Base-by-base conservation (phyloP, 352 stramenopile genomes). In the Plasmopara halstedii region DNA sequence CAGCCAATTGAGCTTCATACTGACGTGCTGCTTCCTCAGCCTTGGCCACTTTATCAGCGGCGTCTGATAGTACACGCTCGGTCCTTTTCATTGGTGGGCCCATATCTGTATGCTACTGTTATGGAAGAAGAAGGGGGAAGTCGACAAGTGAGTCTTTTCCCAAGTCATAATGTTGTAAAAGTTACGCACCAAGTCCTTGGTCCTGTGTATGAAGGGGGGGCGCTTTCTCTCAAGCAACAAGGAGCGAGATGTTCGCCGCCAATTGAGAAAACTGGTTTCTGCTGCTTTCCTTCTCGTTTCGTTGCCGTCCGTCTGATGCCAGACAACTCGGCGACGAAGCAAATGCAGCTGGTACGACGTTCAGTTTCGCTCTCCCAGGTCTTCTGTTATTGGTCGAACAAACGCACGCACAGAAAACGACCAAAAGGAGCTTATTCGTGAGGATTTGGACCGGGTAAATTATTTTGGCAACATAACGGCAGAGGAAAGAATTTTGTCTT, bases 31-130 rank as follows among this genome's bases (percentile, higher is more conserved):
- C 44, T 38, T 87, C 74, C 42, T 88, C 70, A 13, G 79, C 79
- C 44, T 83, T 78, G 29, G 70, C 67, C 43, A 90, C 74, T 47
- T 90, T 90, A 51, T 60, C 67, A 23, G 73, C 70, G 19, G 79
- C 79, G 23, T 91, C 79, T 4, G 73, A 76, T 22, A 91, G 67
- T 47, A 85, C 68, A 43, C 73, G 70, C 42, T 85, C 73, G 27
- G 68, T 81, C 34, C 67, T 57, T 40, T 67, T 65, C 27, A 61
- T 58, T 1, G 67, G 65, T 4, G 72, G 78, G 49, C 72, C 67
- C 72, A 81, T 82, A 35, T 20, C 41, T 46, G 37, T 58, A 31
- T 54, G 39, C 15, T 46, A 36, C 25, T 37, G 33, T 44, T 29
- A 21, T 32, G 21, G 32, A 15, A 29, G 27, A n/a, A 22, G 19